A percentile compares a stretch with the other conserved stretches of the same genome.
Evolutionary conservation across 345 rosid genomes (phyloP).

Genomic region (Turritis glabra): DNA sequence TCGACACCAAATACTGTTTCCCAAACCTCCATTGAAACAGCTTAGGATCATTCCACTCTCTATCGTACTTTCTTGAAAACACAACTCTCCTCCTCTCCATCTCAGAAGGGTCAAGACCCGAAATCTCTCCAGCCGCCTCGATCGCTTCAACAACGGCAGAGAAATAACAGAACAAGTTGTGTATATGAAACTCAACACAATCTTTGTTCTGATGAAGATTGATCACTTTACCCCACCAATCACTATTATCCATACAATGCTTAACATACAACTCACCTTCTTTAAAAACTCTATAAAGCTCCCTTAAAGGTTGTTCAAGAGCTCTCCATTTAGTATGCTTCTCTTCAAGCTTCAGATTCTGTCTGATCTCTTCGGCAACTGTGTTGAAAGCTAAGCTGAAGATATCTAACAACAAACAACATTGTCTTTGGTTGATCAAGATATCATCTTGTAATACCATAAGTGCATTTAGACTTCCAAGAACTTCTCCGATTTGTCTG

Average conservation of each 20-base stretch:
- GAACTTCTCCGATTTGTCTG: constrained; percentile 84
- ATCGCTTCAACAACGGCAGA: constrained; percentile 78
- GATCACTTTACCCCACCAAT: constrained; percentile 83
- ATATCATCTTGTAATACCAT: constrained; percentile 83
- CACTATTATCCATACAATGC: constrained; percentile 66
- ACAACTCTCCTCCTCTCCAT: constrained; percentile 72
- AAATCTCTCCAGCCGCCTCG: constrained; percentile 73
- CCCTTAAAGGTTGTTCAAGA: constrained; percentile 74
- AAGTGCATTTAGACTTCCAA: constrained; percentile 84
- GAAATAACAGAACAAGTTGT: constrained; percentile 66
- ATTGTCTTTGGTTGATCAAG: constrained; percentile 71
- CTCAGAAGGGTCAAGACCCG: constrained; percentile 80
- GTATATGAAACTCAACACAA: constrained; percentile 75
- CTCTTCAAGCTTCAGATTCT: constrained; percentile 73
- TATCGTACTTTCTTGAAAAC: constrained; percentile 65
- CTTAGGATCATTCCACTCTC: constrained; percentile 73
- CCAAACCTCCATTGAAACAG: constrained; percentile 76
- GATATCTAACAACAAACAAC: constrained; percentile 59
- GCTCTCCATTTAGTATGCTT: constrained; percentile 82
- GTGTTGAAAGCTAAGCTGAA: constrained; percentile 66
- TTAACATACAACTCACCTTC: constrained; percentile 80
- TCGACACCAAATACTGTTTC: constrained; percentile 70
- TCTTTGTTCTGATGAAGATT: constrained; percentile 76
- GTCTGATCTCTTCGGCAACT: constrained; percentile 68
- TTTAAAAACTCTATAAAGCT: constrained; percentile 68